Conservation (phyloP, 257 asterid genomes). For the Eustoma russellianum region DNA sequence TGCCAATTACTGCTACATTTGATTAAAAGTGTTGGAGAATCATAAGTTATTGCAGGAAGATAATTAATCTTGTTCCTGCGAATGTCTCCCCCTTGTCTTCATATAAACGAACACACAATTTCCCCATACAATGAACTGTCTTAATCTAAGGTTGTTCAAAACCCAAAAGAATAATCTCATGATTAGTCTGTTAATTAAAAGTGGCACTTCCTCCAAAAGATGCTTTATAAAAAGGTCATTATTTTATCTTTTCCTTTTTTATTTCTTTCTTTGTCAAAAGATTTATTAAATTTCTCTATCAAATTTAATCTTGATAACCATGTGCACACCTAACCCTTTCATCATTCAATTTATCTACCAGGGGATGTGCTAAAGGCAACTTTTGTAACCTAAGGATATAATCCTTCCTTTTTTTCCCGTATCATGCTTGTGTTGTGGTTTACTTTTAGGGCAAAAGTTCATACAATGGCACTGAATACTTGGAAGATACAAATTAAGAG, state of each 20-base stretch:
- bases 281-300: not conserved
- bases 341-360: slow-evolving; percentile 52
- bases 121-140: slow-evolving; percentile 8
- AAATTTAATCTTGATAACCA: slow-evolving; percentile 21
- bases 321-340: slow-evolving; percentile 53
- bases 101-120: slow-evolving; percentile 10
- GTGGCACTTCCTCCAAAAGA: slow-evolving; percentile 15
- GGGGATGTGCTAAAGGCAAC: slow-evolving; percentile 16
- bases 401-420: slow-evolving; percentile 4
- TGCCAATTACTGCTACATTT: no score
- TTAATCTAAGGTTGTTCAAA: slow-evolving; percentile 21
- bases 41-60: not conserved
- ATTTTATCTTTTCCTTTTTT: slow-evolving; percentile 3
- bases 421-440: not conserved
- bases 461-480: no score
- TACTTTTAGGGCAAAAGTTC: no score
- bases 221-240: not conserved
- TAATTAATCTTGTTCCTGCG: slow-evolving; percentile 11
- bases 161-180: slow-evolving; percentile 28
- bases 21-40: slow-evolving; percentile 10
- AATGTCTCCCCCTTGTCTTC: slow-evolving; percentile 23
- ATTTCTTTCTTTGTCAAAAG: not conserved
- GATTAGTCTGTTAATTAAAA: slow-evolving; percentile 29
- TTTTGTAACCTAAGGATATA: not conserved
- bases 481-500: no score